Percentiles rank a stretch among this genome's conserved stretches.
phyloP scores from a whole-genome alignment of 2,329 filamentous ascomycete genomes.

The Aureobasidium sp. region DNA sequence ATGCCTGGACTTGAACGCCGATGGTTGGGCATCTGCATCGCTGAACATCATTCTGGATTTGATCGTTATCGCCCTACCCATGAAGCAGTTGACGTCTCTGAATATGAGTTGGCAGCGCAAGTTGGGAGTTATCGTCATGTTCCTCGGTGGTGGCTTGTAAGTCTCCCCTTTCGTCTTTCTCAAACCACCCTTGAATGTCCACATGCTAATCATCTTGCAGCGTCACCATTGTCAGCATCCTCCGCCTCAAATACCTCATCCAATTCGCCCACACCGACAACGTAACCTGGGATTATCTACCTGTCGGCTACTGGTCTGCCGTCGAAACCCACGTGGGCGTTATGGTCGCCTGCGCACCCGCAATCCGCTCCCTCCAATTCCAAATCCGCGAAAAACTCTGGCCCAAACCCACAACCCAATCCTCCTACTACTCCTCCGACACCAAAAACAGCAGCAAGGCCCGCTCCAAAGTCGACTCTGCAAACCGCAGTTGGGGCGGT shows the following conservation, averaged over 20 bases:
- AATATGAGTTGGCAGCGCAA: slow-evolving; percentile 11
- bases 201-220: background rate
- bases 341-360: slow-evolving; percentile 15
- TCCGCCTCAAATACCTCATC: slow-evolving; percentile 14
- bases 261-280: slow-evolving; percentile 10
- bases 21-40: slow-evolving; percentile 9
- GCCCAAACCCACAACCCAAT: background rate
- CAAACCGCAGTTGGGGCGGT: background rate
- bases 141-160: slow-evolving; percentile 15
- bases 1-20: slow-evolving; percentile 11
- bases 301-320: slow-evolving; percentile 12
- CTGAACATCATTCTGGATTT: slow-evolving; percentile 15
- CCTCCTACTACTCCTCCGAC: background rate
- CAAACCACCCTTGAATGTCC: background rate
- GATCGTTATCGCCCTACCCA: slow-evolving; percentile 12
- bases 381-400: background rate
- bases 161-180: background rate
- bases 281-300: slow-evolving; percentile 13
- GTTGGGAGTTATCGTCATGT: slow-evolving; percentile 11
- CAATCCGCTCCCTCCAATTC: slow-evolving; percentile 13
- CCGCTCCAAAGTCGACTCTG: background rate
- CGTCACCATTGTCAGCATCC: slow-evolving; percentile 16
- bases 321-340: slow-evolving; percentile 14
- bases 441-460: background rate
- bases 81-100: slow-evolving; percentile 12